Conservation (phyloP, 2,329 filamentous ascomycete species). For the Alternaria novae-zelandiae region DNA sequence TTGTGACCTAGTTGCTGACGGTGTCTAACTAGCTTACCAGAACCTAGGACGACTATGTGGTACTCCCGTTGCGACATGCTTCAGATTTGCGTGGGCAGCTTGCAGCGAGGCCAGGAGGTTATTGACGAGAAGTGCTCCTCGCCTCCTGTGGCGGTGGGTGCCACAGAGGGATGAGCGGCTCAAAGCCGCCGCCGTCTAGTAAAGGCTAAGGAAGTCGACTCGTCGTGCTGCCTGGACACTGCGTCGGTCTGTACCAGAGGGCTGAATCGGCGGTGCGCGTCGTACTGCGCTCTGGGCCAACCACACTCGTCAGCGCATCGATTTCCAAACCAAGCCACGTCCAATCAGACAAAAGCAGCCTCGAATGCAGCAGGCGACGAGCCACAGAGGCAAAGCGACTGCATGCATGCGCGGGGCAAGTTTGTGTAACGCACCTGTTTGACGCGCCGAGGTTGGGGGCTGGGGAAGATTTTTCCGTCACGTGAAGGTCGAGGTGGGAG, state of each 20-base stretch:
- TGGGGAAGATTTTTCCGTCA: constrained; percentile 13
- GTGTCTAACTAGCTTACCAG: constrained; percentile 40
- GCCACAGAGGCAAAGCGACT: constrained; percentile 23
- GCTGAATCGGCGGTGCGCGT: constrained; percentile 31
- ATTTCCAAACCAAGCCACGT: constrained; percentile 20
- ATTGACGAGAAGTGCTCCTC: constrained; percentile 22
- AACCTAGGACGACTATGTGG: constrained; percentile 53
- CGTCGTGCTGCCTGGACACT: constrained; percentile 26
- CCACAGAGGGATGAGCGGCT: constrained; percentile 40
- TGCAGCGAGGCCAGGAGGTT: constrained; percentile 14
- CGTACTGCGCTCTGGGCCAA: constrained; percentile 31
- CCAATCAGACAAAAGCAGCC: constrained; percentile 27
- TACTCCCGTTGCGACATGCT: constrained; percentile 52
- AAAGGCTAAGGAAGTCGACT: constrained; percentile 26
- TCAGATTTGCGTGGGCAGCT: constrained; percentile 16
- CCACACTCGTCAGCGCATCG: constrained; percentile 39
- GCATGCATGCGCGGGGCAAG: constrained; percentile 1
- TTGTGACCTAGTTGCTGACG: constrained; percentile 19
- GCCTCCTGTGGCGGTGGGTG: constrained; percentile 34
- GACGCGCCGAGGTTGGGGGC: constrained; percentile 7
- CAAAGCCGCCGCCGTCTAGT: constrained; percentile 35
- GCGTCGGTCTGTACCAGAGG: constrained; percentile 25
- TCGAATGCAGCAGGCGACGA: constrained; percentile 16
- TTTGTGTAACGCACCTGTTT: constrained; percentile 8
- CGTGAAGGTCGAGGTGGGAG: constrained; percentile 7